Conservation (phyloP, 2,329 filamentous ascomycete genomes). For the Verticillium albo-atrum region DNA sequence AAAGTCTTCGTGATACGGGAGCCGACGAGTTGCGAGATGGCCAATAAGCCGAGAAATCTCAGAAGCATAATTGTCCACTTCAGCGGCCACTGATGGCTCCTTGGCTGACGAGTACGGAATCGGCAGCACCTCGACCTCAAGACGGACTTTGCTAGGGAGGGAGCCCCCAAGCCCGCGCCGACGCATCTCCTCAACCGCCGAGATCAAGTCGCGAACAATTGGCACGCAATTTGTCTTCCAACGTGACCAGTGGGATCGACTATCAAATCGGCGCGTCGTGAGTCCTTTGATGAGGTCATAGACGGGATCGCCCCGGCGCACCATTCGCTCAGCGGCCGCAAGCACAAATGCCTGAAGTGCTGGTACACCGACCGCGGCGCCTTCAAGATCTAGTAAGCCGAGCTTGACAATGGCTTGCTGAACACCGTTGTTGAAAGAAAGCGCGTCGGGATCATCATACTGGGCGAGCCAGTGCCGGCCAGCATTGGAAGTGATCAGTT, state of each 20-base stretch:
- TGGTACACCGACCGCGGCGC: background rate
- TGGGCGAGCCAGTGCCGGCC: conserved; percentile 25
- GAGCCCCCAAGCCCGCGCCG: background rate
- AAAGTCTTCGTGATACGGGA: conserved; percentile 18
- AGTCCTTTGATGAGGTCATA: background rate
- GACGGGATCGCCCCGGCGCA: background rate
- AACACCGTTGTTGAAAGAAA: conserved; percentile 4
- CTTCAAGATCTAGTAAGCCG: too few species aligned
- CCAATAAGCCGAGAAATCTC: conserved; percentile 11
- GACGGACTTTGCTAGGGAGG: conserved; percentile 12
- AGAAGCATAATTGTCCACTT: background rate
- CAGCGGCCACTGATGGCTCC: background rate
- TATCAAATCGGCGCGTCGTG: background rate
- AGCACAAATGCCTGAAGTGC: background rate
- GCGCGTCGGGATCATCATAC: conserved; percentile 7
- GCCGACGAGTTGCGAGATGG: conserved; percentile 9
- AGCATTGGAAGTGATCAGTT: conserved; percentile 19
- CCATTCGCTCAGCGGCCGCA: background rate
- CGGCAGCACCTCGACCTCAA: conserved; percentile 11
- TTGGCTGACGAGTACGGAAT: conserved; percentile 4
- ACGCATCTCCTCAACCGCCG: conserved; percentile 8
- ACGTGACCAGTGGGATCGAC: background rate
- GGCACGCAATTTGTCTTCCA: conserved; percentile 17
- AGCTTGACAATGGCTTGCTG: conserved; percentile 1
- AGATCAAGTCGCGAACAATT: conserved; percentile 13